These are phyloP conservation scores for Hortiboletus rubellus DNA, from an alignment of 1,284 basidiomycete genomes.

Conservation along the genomic window DNA sequence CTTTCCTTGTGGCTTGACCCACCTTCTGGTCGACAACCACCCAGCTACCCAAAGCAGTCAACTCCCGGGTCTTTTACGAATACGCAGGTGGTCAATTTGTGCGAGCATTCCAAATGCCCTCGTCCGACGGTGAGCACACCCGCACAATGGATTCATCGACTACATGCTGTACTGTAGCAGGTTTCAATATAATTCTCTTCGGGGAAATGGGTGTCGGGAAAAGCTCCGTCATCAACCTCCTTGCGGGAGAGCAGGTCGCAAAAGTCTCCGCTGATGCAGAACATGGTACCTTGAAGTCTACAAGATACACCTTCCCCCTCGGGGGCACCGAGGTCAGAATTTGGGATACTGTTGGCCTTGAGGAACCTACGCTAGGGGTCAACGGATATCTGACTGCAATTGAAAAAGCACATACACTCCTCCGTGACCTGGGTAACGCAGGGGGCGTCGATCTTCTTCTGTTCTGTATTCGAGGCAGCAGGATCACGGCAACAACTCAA, in stretches of 20 bases:
- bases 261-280: constrained; percentile 29
- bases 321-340: constrained; percentile 16
- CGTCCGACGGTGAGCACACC: constrained; percentile 18
- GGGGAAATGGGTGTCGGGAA: constrained; percentile 36
- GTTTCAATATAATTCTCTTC: constrained; percentile 31
- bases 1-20: constrained; percentile 9
- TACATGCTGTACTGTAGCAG: background rate
- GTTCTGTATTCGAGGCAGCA: constrained; percentile 40
- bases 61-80: too few species aligned
- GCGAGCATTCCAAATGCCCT: constrained; percentile 15
- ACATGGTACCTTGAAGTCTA: constrained; percentile 29
- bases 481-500: constrained; percentile 37
- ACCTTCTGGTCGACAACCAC: constrained; percentile 6
- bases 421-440: constrained; percentile 29
- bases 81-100: too few species aligned
- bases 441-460: constrained; percentile 40
- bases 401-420: constrained; percentile 36
- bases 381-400: constrained; percentile 34
- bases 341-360: constrained; percentile 44
- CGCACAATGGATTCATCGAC: background rate
- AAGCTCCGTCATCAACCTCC: constrained; percentile 36
- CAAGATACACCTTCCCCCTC: constrained; percentile 20
- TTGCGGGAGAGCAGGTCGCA: constrained; percentile 28
- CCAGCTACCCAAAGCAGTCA: too few species aligned
- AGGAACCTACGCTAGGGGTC: constrained; percentile 37